These are phyloP conservation scores for Hordeum vulgare DNA, from an alignment of 176 grass and related monocot genomes.

Conservation along the genomic window MorexV3_pseudomolecules_assembly NC_058522.1:523740469-523740968, in stretches of 20 bases:
- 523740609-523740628: slow-evolving; percentile 48
- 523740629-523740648: slow-evolving; percentile 75
- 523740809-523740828: slow-evolving; percentile 67
- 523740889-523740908: slow-evolving; percentile 58
- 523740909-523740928: slow-evolving; percentile 69
- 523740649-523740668: slow-evolving; percentile 86
- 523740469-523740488: slow-evolving; percentile 33
- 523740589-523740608: slow-evolving; percentile 81
- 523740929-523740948: not conserved
- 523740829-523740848: slow-evolving; percentile 51
- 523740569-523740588: slow-evolving; percentile 77
- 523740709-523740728: slow-evolving; percentile 76
- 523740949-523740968: too few relatives aligned
- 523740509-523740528: not conserved
- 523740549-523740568: slow-evolving; percentile 39
- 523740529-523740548: slow-evolving; percentile 49
- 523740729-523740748: slow-evolving; percentile 41
- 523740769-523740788: slow-evolving; percentile 38
- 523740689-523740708: slow-evolving; percentile 41
- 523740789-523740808: slow-evolving; percentile 45
- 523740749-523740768: not conserved
- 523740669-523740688: slow-evolving; percentile 36
- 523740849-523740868: slow-evolving; percentile 22
- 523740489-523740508: slow-evolving; percentile 13
- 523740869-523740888: slow-evolving; percentile 13